Conservation (phyloP, 805 yeast genomes). For the Diddensiella caesifluorescens region DNA sequence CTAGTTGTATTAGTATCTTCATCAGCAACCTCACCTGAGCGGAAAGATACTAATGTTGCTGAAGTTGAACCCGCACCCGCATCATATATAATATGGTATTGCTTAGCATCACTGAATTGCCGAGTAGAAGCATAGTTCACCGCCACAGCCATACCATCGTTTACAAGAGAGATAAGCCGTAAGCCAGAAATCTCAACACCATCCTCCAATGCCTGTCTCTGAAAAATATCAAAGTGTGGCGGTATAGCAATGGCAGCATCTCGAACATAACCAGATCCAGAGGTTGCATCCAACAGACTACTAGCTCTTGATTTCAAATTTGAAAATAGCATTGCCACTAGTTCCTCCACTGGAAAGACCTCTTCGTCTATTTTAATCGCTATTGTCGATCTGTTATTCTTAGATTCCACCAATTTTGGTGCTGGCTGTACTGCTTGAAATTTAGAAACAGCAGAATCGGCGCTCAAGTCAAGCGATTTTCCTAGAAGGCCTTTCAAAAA, state of each 20-base stretch:
- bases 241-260: slow-evolving; percentile 79
- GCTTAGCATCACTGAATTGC: slow-evolving; percentile 41
- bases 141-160: slow-evolving; percentile 91
- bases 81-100: slow-evolving; percentile 72
- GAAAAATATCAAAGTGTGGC: slow-evolving; percentile 55
- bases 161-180: slow-evolving; percentile 62
- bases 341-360: slow-evolving; percentile 63
- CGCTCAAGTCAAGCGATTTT: slow-evolving; percentile 33
- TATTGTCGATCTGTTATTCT: slow-evolving; percentile 48
- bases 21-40: slow-evolving; percentile 39
- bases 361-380: slow-evolving; percentile 49
- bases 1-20: slow-evolving; percentile 14
- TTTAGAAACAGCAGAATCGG: slow-evolving; percentile 44
- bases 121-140: slow-evolving; percentile 66
- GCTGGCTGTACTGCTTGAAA: slow-evolving; percentile 51
- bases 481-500: slow-evolving; percentile 73
- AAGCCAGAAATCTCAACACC: slow-evolving; percentile 67
- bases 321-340: slow-evolving; percentile 74
- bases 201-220: slow-evolving; percentile 67
- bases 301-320: slow-evolving; percentile 65
- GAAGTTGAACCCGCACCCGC: slow-evolving; percentile 90
- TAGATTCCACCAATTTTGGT: slow-evolving; percentile 38
- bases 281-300: slow-evolving; percentile 43
- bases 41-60: slow-evolving; percentile 73
- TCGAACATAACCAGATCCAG: slow-evolving; percentile 45